Percentiles rank a stretch among this genome's conserved stretches.
Evolutionary conservation across 176 grass and related monocot genomes (phyloP).

Genomic region (Ampelocalamus luodianensis): DNA sequence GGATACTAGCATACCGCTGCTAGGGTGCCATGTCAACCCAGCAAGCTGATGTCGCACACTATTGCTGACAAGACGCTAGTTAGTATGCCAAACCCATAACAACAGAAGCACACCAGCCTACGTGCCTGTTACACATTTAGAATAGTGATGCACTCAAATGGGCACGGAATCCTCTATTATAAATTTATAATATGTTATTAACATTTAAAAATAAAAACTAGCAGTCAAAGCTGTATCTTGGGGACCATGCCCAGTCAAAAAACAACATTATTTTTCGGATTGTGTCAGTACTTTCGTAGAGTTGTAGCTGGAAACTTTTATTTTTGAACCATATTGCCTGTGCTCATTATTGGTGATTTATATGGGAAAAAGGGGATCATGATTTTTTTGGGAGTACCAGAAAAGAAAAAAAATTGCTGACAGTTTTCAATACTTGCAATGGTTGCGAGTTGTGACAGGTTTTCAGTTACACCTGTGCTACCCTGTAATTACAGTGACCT

Average conservation of each 20-base stretch:
- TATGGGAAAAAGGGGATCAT: not conserved
- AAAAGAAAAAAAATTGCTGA: not conserved
- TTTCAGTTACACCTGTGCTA: not conserved
- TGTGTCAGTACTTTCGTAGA: not conserved
- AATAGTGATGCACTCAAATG: not conserved
- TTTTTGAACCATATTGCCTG: not conserved
- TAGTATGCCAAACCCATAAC: not conserved
- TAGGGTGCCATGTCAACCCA: not conserved
- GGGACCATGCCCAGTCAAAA: not conserved
- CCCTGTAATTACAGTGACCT: not conserved
- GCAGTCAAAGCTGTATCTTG: not conserved
- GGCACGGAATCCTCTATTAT: not conserved
- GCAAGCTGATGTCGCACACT: not conserved
- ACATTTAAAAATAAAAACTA: not conserved
- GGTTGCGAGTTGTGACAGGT: not conserved
- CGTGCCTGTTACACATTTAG: not conserved
- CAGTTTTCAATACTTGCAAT: not conserved
- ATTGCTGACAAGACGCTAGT: conserved; percentile 1
- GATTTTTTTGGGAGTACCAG: not conserved
- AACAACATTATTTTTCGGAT: not conserved
- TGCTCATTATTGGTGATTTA: conserved; percentile 1
- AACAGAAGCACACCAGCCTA: not conserved
- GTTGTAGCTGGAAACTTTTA: not conserved
- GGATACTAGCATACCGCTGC: not conserved
- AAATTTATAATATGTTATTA: not conserved